These are phyloP conservation scores for Aspergillus pseudotamarii DNA, from an alignment of 2,329 filamentous ascomycete species.

Conservation along the genomic window DNA sequence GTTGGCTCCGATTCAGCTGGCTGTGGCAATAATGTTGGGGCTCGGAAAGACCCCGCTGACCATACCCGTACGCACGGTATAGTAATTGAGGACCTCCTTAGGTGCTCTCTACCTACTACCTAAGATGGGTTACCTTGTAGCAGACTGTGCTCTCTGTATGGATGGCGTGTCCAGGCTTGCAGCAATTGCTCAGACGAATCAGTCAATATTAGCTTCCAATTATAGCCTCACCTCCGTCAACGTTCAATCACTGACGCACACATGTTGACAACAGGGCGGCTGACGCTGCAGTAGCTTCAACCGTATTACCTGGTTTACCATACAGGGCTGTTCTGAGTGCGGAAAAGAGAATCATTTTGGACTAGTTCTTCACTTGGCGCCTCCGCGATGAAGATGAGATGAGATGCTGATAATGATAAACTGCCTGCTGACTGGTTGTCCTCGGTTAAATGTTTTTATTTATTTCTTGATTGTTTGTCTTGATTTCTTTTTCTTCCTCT, in stretches of 20 bases:
- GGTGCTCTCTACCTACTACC: not conserved
- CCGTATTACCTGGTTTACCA: constrained; percentile 13
- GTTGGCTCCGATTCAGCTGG: constrained; percentile 14
- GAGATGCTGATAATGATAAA: not conserved
- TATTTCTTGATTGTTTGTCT: not conserved
- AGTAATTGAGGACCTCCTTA: constrained; percentile 1
- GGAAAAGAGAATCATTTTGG: constrained; percentile 3
- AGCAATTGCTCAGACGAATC: not conserved
- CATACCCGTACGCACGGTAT: not conserved
- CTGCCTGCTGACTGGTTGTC: not conserved
- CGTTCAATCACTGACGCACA: constrained; percentile 23
- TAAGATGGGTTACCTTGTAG: not conserved
- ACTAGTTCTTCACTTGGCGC: not conserved
- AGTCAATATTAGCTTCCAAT: constrained; percentile 14
- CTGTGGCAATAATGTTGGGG: constrained; percentile 21
- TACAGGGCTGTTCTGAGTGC: constrained; percentile 7
- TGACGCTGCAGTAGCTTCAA: constrained; percentile 27
- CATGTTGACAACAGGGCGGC: constrained; percentile 26
- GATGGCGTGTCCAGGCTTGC: not conserved
- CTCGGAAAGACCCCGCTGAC: constrained; percentile 19
- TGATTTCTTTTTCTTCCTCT: not conserved
- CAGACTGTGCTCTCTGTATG: not conserved
- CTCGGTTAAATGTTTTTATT: not conserved
- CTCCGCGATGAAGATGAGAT: not conserved
- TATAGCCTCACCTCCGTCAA: constrained; percentile 13